Percentiles rank a stretch among this genome's conserved stretches.
phyloP scores from a whole-genome alignment of 192 early-diverging fungal genomes.

The Thamnidium elegans region DNA sequence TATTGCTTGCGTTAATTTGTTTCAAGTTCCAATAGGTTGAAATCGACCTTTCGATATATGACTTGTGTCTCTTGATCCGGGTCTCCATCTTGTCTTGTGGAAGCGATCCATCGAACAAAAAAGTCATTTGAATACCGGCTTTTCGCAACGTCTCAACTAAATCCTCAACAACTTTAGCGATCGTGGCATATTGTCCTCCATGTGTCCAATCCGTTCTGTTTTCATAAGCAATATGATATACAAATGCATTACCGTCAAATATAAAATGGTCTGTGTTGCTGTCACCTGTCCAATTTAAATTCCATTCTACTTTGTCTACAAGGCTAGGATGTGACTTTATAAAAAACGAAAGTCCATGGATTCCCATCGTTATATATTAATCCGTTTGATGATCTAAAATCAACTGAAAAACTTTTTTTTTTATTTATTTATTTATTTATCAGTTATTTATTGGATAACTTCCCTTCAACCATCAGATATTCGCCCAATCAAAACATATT shows the following conservation, averaged over 20 bases:
- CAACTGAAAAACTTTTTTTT: too few species aligned
- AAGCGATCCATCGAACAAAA: conserved; percentile 50
- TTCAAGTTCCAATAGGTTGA: conserved; percentile 29
- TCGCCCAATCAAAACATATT: too few species aligned
- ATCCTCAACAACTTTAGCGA: conserved; percentile 32
- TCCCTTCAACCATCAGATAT: too few species aligned
- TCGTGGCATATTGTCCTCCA: conserved; percentile 42
- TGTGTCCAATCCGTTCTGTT: conserved; percentile 46
- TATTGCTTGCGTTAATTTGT: conserved; percentile 21
- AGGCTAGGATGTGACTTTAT: conserved; percentile 16
- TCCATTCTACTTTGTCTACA: conserved; percentile 8
- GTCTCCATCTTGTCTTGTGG: conserved; percentile 42
- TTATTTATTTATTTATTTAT: too few species aligned
- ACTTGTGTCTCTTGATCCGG: conserved; percentile 39
- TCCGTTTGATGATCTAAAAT: too few species aligned
- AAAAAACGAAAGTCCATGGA: conserved; percentile 25
- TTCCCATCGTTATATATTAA: conserved; percentile 19
- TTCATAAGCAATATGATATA: conserved; percentile 41
- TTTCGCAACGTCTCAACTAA: conserved; percentile 27
- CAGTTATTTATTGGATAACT: too few species aligned
- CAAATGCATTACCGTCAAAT: conserved; percentile 52
- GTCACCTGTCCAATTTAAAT: background rate
- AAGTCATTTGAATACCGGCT: conserved; percentile 33
- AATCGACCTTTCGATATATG: conserved; percentile 38
- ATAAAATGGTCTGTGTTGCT: conserved; percentile 31